Evolutionary conservation across 352 stramenopile genomes (phyloP), one percentile per base, ranked within the genome.

Genomic region (Globisporangium echinulatum): DNA sequence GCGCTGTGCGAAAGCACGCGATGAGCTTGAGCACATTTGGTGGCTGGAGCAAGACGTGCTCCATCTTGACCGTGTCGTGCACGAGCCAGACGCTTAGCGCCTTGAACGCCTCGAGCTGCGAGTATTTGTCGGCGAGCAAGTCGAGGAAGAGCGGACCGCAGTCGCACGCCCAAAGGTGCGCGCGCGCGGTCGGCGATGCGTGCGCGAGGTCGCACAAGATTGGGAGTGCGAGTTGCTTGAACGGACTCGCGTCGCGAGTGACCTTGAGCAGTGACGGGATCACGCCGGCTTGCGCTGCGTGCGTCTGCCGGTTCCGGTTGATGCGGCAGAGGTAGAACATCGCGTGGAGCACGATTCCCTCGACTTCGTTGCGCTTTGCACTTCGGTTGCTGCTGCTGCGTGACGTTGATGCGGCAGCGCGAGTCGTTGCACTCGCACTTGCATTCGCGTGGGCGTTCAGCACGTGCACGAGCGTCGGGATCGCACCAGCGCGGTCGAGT

Each of bases 301-400:
- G 80, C 3, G 84, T 96, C 47, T 97, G 90, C 0, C 92, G 82
- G n/a, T 85, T 92, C 7, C 87, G 72, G 61, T 96, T 97, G 61
- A 98, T 94, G 13, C 88, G 84, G 61, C 92, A 98, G 13, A 98
- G 68, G 61, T 98, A 97, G 56, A 94, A 98, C 76, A 98, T 96
- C 4, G 85, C 81, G 63, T 92, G 90, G 7, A 98, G 73, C 43
- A 97, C 81, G 56, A 97, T 85, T 50, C 96, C 96, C 59, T 97
- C 88, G 2, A 97, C 68, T 55, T 97, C 88, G 60, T 96, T 84
- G 25, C 69, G 73, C 63, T 78, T 89, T 42, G 53, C 68, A 48
- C 63, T 68, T 7, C 49, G 52, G 3, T 38, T 48, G 51, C 64
- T 68, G 6, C 49, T 56, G 7, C 38, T 49, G 15, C 37, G 54